phyloP scores from a whole-genome alignment of 192 early-diverging fungal genomes.

The Chytriomyces hyalinus region DNA sequence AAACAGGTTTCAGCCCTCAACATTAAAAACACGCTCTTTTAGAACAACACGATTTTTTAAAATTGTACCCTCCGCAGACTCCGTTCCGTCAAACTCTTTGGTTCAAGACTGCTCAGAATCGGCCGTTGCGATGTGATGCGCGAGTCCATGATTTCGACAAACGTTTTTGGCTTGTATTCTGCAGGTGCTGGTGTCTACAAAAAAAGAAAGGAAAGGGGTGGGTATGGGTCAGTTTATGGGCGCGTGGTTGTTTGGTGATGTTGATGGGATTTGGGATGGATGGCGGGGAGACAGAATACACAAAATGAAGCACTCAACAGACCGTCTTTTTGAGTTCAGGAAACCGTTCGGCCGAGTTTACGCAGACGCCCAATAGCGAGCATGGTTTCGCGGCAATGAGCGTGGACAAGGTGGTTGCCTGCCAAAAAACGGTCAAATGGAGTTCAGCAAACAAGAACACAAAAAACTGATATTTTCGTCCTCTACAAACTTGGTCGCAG shows the following conservation, averaged over 20 bases:
- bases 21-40: too few relatives aligned
- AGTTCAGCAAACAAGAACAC: neutral
- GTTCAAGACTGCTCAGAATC: conserved; percentile 24
- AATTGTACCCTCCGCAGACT: conserved; percentile 19
- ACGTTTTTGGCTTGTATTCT: conserved; percentile 46
- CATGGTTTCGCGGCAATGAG: conserved; percentile 37
- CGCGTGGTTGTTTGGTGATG: too few relatives aligned
- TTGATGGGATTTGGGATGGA: too few relatives aligned
- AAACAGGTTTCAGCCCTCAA: too few relatives aligned
- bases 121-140: conserved; percentile 14
- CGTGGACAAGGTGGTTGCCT: conserved; percentile 40
- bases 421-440: neutral
- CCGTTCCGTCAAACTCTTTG: conserved; percentile 26
- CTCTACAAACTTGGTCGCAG: conserved; percentile 37
- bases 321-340: conserved; percentile 40
- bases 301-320: neutral
- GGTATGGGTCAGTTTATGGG: too few relatives aligned
- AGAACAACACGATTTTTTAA: neutral
- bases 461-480: too few relatives aligned
- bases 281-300: neutral
- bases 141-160: conserved; percentile 36
- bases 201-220: neutral
- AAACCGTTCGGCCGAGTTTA: conserved; percentile 40
- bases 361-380: conserved; percentile 41
- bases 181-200: conserved; percentile 39